These are phyloP conservation scores for Spatholobus suberectus DNA, from an alignment of 306 rosid species.

Conservation along the genomic window DNA sequence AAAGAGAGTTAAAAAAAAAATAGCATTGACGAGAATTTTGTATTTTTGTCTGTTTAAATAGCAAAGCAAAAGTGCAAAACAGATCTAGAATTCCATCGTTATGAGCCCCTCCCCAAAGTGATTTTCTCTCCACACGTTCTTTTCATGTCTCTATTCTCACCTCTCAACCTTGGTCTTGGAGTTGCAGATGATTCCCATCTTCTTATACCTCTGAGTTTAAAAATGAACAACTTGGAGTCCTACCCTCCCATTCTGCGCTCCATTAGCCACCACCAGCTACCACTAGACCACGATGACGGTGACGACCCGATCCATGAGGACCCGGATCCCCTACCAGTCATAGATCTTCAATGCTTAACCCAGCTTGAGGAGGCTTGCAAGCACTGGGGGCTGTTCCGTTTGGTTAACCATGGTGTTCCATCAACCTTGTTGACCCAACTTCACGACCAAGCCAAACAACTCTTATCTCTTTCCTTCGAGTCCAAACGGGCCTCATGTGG, in stretches of 20 bases:
- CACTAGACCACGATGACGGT: neutral
- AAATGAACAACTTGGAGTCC: constrained; percentile 32
- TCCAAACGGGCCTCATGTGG: constrained; percentile 49
- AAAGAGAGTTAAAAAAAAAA: too few relatives aligned
- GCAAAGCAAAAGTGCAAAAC: too few relatives aligned
- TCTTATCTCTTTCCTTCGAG: constrained; percentile 54
- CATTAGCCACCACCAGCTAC: neutral
- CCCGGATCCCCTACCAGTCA: constrained; percentile 39
- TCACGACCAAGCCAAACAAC: constrained; percentile 29
- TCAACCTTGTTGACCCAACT: constrained; percentile 46
- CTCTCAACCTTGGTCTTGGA: too few relatives aligned
- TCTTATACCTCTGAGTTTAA: too few relatives aligned
- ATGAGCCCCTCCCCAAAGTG: too few relatives aligned
- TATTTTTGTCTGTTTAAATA: too few relatives aligned
- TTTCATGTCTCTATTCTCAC: too few relatives aligned
- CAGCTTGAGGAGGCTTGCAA: constrained; percentile 56
- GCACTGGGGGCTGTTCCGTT: constrained; percentile 66
- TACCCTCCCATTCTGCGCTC: constrained; percentile 54
- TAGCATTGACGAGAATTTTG: too few relatives aligned
- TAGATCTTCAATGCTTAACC: constrained; percentile 53
- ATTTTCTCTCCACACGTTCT: too few relatives aligned
- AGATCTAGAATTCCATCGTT: too few relatives aligned
- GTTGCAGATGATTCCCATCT: too few relatives aligned
- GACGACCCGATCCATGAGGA: neutral
- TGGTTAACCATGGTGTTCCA: constrained; percentile 78